Conservation (phyloP, 352 stramenopile genomes). For the Pythium grandisporangium region DNA sequence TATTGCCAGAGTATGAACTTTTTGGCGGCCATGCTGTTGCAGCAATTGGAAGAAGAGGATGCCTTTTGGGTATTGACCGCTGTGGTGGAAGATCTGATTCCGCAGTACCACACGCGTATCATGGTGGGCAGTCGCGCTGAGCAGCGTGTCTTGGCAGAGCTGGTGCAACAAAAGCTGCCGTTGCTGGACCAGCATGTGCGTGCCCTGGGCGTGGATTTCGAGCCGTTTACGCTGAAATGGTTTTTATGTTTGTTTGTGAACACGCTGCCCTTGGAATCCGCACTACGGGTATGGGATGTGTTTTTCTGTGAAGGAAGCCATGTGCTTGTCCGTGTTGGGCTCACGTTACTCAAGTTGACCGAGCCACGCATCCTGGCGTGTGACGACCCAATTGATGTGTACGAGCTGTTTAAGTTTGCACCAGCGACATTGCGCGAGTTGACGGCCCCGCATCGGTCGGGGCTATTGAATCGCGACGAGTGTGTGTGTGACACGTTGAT, state of each 20-base stretch:
- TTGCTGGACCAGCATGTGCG: conserved; percentile 61
- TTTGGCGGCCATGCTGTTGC: conserved; percentile 63
- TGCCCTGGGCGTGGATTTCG: conserved; percentile 66
- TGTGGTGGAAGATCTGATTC: conserved; percentile 87
- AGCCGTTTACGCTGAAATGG: conserved; percentile 89
- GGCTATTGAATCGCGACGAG: conserved; percentile 66
- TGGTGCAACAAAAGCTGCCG: conserved; percentile 84
- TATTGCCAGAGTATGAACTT: conserved; percentile 91
- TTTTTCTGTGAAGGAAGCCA: conserved; percentile 88
- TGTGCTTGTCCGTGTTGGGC: conserved; percentile 75
- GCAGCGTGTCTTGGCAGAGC: conserved; percentile 78
- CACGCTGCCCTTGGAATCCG: conserved; percentile 80
- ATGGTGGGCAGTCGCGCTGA: conserved; percentile 88
- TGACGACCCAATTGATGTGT: conserved; percentile 69
- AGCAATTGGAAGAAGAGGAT: conserved; percentile 79
- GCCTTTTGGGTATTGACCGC: conserved; percentile 80
- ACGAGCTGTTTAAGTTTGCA: conserved; percentile 77
- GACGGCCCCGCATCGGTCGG: conserved; percentile 42
- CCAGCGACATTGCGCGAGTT: conserved; percentile 47
- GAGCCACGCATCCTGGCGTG: conserved; percentile 60
- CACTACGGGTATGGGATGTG: conserved; percentile 86
- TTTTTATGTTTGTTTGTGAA: conserved; percentile 92
- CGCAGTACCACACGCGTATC: conserved; percentile 79
- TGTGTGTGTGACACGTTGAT: conserved; percentile 78
- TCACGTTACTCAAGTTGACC: conserved; percentile 81